phyloP scores from a whole-genome alignment of 129 eudicot genomes.

The Cynara cardunculus region DNA sequence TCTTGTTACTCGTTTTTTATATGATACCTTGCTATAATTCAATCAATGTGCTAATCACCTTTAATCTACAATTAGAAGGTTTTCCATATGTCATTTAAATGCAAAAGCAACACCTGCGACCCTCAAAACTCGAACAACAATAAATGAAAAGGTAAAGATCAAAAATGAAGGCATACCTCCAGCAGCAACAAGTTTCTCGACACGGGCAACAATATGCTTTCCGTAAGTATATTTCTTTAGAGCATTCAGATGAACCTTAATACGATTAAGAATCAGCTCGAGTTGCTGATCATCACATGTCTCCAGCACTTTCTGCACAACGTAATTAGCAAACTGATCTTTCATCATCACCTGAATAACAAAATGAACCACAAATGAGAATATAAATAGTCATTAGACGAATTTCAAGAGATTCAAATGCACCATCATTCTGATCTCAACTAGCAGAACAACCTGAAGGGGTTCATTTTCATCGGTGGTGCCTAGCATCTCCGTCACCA shows the following conservation, averaged over 20 bases:
- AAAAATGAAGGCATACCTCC: slow-evolving; percentile 56
- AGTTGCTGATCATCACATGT: slow-evolving; percentile 93
- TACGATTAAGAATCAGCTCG: slow-evolving; percentile 76
- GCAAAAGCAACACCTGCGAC: background rate
- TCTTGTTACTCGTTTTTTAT: background rate
- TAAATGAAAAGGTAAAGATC: background rate
- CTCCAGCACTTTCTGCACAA: slow-evolving; percentile 92
- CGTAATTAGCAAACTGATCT: slow-evolving; percentile 94
- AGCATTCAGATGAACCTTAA: slow-evolving; percentile 88
- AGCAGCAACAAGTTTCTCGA: slow-evolving; percentile 96
- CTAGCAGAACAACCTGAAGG: slow-evolving; percentile 64
- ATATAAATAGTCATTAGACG: background rate
- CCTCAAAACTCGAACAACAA: background rate
- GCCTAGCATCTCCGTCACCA: slow-evolving; percentile 95
- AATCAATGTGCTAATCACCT: background rate
- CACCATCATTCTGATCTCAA: background rate
- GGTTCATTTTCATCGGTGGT: slow-evolving; percentile 93
- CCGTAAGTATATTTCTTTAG: slow-evolving; percentile 96
- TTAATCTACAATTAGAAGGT: background rate
- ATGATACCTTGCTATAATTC: background rate
- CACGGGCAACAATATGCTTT: slow-evolving; percentile 97
- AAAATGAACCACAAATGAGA: background rate
- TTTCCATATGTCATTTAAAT: background rate
- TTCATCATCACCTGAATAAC: slow-evolving; percentile 87
- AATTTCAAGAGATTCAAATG: background rate